Percentiles rank a stretch among this genome's conserved stretches.
phyloP scores from a whole-genome alignment of 768 basidiomycete genomes.

The Mycena crocata region DNA sequence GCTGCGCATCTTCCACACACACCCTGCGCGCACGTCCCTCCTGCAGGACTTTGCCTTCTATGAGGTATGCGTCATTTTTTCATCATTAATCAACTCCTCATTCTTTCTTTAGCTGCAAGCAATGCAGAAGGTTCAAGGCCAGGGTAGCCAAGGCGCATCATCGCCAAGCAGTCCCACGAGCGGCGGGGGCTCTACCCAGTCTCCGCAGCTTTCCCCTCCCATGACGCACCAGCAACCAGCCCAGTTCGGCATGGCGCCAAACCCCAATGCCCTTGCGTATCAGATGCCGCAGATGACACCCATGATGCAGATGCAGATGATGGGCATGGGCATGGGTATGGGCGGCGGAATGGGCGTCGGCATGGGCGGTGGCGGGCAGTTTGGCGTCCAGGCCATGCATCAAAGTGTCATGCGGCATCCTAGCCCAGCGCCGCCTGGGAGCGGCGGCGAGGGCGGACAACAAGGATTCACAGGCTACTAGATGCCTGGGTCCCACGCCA shows the following conservation, averaged over 20 bases:
- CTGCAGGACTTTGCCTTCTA: constrained; percentile 95
- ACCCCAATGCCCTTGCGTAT: constrained; percentile 67
- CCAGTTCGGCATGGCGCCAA: constrained; percentile 57
- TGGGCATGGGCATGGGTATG: constrained; percentile 66
- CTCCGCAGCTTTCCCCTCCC: constrained; percentile 49
- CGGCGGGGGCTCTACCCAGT: constrained; percentile 54
- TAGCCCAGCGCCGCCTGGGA: constrained; percentile 67
- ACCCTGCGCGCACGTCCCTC: constrained; percentile 92
- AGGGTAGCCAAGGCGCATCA: constrained; percentile 41
- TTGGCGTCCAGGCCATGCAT: constrained; percentile 81
- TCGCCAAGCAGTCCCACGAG: constrained; percentile 54
- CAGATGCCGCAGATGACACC: constrained; percentile 70
- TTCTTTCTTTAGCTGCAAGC: constrained; percentile 73
- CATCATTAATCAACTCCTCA: not conserved
- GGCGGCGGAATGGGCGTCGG: constrained; percentile 60
- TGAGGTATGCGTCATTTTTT: constrained; percentile 63
- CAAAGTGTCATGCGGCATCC: constrained; percentile 88
- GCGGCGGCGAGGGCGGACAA: constrained; percentile 44
- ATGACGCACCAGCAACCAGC: constrained; percentile 54
- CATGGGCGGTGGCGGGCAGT: constrained; percentile 66
- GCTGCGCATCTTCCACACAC: constrained; percentile 93
- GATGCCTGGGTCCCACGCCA: constrained; percentile 1
- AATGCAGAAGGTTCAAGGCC: constrained; percentile 77
- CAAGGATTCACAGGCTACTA: constrained; percentile 57
- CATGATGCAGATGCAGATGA: constrained; percentile 74